Base-by-base conservation (phyloP, 352 stramenopile genomes). In the Achlya hypogyna region DNA sequence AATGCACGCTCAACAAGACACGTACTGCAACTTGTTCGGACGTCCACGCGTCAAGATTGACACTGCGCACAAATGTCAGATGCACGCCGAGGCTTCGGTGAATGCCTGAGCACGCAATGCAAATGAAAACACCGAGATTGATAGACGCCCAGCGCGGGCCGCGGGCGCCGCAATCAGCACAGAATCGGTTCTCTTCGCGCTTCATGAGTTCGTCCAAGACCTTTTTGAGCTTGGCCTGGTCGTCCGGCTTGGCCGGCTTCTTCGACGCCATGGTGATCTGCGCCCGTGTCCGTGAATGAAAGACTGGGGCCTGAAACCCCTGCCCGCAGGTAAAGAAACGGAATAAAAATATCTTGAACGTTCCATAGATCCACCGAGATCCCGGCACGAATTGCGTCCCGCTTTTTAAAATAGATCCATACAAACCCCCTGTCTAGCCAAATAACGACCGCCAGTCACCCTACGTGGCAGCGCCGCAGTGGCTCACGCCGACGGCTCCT, bases 51-150 rank as follows among this genome's bases (percentile, higher is more conserved):
- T 98, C 93, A 49, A 98, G 74, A 70, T 96, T 96, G 18, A 95
- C 86, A 34, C 84, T 96, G 29, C 92, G 86, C 65, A 98, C 93
- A 65, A 97, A 96, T 20, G 88, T 96, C 35, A 98, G 70, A 72
- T 98, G 93, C 31, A 97, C 88, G 62, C 93, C 93, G 54, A 98
- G 77, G 51, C 84, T 93, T 63, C 93, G 87, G 71, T 98, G 93
- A 71, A 97, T 95, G 31, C 91, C 93, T 18, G 89, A 94, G 75
- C 93, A 98, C 52, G 88, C 81, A 70, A 97, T 96, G 78, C 93
- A 98, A 68, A 98, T 92, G 74, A 98, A 98, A 23, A 97, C 89
- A 31, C 93, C 93, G 20, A 97, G 74, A 76, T 96, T 98, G 69
- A 97, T 95, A 29, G 85, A 96, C 32, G 90, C 91, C 93, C 93